Base-by-base conservation (phyloP, 495 filamentous ascomycete genomes). In the Penicillium samsonianum region DNA sequence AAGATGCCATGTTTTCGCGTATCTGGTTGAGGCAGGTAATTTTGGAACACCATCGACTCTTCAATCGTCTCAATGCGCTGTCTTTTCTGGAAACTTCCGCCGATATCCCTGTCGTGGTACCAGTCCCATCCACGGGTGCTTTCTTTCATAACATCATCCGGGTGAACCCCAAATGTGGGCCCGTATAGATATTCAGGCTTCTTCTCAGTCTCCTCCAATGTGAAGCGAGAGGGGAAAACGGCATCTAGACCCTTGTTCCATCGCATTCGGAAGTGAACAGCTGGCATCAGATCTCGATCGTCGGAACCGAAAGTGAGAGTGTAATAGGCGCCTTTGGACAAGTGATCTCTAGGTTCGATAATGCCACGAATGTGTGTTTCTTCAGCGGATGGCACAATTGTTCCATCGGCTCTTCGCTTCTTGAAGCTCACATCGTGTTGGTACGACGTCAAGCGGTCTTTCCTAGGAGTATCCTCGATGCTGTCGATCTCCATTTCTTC, bases 101-200 rank as follows among this genome's bases (percentile, higher is more conserved):
- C 70, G 19, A 71, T 68, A 20, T 72, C 70, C 23, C 72, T 50
- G 14, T 72, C 64, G 52, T 78, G 73, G 55, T 83, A 88, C 84
- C 83, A 87, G 53, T 78, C 70, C 80, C 81, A 84, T n/a, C 73
- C 76, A 14, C 60, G 57, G 0, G 73, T 76, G 45, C 71, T 71
- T 66, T 85, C 82, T 44, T 52, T 67, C 37, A 72, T 55, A 33
- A 73, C 28, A 43, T 73, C 73, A 41, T 76, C 77, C 23, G 75
- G 72, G 6, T 65, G 58, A 17, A 68, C 60, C 4, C 77, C 77
- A 57, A 71, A 70, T 0, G 71, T 70, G 53, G 68, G 61, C 11
- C 76, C 82, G 51, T 77, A 80, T n/a, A 65, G 67, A 46, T 77
- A 70, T 38, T 71, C 67, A 53, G 76, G 58, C 12, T 50, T 37